Percentiles rank a stretch among this genome's conserved stretches.
Conservation (phyloP, 2,329 filamentous ascomycete species). For the Thelonectria olida region DNA sequence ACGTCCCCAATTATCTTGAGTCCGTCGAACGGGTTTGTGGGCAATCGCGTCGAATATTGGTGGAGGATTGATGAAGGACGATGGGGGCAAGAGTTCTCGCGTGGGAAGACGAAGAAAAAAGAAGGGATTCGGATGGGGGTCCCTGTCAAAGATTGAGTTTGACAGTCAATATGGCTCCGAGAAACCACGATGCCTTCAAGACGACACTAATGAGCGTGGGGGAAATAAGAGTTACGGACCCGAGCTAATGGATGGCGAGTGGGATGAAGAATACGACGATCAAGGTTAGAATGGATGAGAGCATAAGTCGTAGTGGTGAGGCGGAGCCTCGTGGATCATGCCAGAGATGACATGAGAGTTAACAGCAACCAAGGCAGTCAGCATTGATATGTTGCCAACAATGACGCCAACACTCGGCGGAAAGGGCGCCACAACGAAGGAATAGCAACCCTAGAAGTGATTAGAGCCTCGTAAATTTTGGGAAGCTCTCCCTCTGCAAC, state of each 20-base stretch:
- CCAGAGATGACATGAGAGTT: constrained; percentile 3
- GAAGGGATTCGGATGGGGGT: not conserved
- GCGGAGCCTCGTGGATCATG: not conserved
- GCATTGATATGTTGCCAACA: not conserved
- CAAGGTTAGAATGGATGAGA: constrained; percentile 5
- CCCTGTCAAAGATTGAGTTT: not conserved
- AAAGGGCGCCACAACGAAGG: not conserved
- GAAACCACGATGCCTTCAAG: not conserved
- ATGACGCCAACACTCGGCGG: not conserved
- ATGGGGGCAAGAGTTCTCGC: not conserved
- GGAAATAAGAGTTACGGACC: not conserved
- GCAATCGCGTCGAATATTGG: constrained; percentile 14
- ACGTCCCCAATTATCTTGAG: constrained; percentile 10
- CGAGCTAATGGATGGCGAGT: constrained; percentile 7
- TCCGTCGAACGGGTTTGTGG: constrained; percentile 5
- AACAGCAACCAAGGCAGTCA: not conserved
- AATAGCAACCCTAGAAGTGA: not conserved
- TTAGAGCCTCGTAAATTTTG: not conserved
- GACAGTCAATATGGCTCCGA: not conserved
- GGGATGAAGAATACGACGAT: constrained; percentile 12
- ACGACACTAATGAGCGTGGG: constrained; percentile 9
- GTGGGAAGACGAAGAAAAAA: constrained; percentile 17
- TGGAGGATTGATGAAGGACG: constrained; percentile 6
- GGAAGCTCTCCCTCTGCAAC: not conserved
- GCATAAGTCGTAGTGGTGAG: not conserved